Percentiles rank a stretch among this genome's conserved stretches.
Conservation (phyloP, 1,139 yeast genomes). For the Magnusiomyces clavatus region DNA sequence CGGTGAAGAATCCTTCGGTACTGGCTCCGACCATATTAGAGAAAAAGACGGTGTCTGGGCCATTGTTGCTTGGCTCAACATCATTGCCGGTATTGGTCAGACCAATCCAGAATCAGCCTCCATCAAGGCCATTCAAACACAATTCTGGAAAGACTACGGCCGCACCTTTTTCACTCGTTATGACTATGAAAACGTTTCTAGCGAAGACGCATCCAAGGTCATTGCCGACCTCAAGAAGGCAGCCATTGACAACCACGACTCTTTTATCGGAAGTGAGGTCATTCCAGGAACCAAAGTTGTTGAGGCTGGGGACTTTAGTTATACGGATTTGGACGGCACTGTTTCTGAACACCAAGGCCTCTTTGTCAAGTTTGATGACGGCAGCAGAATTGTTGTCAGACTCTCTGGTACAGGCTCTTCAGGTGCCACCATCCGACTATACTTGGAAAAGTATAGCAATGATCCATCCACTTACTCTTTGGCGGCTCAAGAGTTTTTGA, state of each 20-base stretch:
- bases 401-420: conserved; percentile 97
- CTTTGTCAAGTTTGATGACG: conserved; percentile 71
- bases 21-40: conserved; percentile 95
- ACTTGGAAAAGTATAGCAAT: conserved; percentile 73
- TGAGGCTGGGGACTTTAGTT: conserved; percentile 83
- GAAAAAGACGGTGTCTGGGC: conserved; percentile 99
- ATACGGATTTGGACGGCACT: conserved; percentile 92
- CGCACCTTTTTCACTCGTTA: conserved; percentile 97
- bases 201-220: conserved; percentile 68
- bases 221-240: conserved; percentile 48
- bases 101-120: conserved; percentile 49
- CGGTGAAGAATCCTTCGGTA: conserved; percentile 97
- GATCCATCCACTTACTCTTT: conserved; percentile 46
- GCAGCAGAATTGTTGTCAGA: conserved; percentile 82
- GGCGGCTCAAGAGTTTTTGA: conserved; percentile 64
- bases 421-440: conserved; percentile 93
- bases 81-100: conserved; percentile 67
- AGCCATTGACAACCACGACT: conserved; percentile 35
- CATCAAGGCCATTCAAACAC: conserved; percentile 70
- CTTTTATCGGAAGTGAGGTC: conserved; percentile 41
- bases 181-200: conserved; percentile 78
- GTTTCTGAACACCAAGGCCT: conserved; percentile 90
- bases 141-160: conserved; percentile 90
- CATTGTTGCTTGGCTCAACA: conserved; percentile 91
- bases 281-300: conserved; percentile 46